phyloP scores from a whole-genome alignment of 495 filamentous ascomycete genomes.

The Penicillium steckii region DNA sequence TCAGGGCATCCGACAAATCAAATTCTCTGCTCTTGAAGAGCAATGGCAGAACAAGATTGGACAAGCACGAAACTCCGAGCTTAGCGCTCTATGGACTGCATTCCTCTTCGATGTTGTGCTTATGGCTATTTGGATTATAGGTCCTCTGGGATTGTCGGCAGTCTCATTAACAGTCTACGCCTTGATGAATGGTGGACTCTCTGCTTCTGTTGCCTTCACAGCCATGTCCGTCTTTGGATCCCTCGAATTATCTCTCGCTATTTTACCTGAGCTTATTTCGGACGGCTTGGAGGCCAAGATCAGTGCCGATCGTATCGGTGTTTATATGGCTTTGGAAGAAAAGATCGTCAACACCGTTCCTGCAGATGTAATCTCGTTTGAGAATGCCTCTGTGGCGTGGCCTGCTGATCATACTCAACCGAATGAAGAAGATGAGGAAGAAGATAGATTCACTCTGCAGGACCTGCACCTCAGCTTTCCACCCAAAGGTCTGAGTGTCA shows the following conservation, averaged over 20 bases:
- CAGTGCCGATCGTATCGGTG: conserved; percentile 70
- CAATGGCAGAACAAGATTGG: conserved; percentile 77
- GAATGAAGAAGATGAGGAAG: conserved; percentile 51
- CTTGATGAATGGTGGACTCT: conserved; percentile 55
- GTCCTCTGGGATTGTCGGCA: conserved; percentile 72
- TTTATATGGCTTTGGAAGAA: conserved; percentile 68
- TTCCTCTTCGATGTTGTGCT: conserved; percentile 57
- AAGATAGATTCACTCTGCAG: conserved; percentile 53
- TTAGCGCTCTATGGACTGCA: conserved; percentile 61
- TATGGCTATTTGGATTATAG: conserved; percentile 68
- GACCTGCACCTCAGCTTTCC: conserved; percentile 67
- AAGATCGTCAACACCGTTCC: conserved; percentile 56
- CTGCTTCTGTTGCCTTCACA: conserved; percentile 79
- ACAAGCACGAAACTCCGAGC: conserved; percentile 63
- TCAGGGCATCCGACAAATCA: conserved; percentile 83
- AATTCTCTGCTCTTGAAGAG: conserved; percentile 78
- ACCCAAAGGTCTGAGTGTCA: conserved; percentile 62
- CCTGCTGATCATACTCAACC: conserved; percentile 46
- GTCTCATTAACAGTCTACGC: conserved; percentile 70
- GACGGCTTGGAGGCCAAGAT: conserved; percentile 68
- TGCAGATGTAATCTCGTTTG: conserved; percentile 59
- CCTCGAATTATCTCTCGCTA: conserved; percentile 67
- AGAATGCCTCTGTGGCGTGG: conserved; percentile 73
- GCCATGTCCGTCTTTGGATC: conserved; percentile 70
- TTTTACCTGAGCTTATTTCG: conserved; percentile 72